Evolutionary conservation across 139 green algal species (phyloP), one percentile per base, ranked within the genome.

Genomic region (Chlorella vulgaris): DNA sequence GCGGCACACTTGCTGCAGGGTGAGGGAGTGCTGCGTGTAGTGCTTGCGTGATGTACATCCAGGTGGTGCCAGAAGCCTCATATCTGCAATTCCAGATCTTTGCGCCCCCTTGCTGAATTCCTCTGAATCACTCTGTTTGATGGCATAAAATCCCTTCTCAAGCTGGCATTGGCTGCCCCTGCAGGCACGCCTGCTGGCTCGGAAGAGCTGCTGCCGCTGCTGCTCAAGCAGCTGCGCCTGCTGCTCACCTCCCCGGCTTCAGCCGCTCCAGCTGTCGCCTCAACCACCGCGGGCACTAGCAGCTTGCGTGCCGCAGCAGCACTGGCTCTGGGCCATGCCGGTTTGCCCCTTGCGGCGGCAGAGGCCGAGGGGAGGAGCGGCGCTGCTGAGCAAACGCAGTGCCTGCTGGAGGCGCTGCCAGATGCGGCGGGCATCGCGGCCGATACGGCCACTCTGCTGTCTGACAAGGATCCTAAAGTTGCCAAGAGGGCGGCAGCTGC

Each of bases 391-490:
- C 53, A 42, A 7, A 31, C 4, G 19, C 69, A 63, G 43, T 70
- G 47, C 8, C 35, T 69, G 78, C 90, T 26, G 38, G 68, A n/a
- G 69, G 82, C 81, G 62, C 38, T 80, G 74, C 74, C 74, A 33
- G 55, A 53, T n/a, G 83, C 67, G 26, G 76, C 35, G 3, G 63
- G 4, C 26, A 28, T 47, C 24, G 63, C 39, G 4, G 35, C 8
- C 2, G 36, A 74, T 4, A 28, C 76, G 0, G 69, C 73, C 0
- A 29, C 50, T 43, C 68, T 90, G 58, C 53, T 88, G 42, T 29
- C 18, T 7, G 88, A 89, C 50, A 88, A 82, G 43, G 88, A 91
- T 4, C 35, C 71, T 3, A 92, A 93, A 74, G 88, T 92, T 50
- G 75, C 63, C 0, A 83, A 78, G 21, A 75, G 70, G n/a, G 87